Conservation (phyloP, 1,284 basidiomycete species). For the Sanghuangporus weigelae region DNA sequence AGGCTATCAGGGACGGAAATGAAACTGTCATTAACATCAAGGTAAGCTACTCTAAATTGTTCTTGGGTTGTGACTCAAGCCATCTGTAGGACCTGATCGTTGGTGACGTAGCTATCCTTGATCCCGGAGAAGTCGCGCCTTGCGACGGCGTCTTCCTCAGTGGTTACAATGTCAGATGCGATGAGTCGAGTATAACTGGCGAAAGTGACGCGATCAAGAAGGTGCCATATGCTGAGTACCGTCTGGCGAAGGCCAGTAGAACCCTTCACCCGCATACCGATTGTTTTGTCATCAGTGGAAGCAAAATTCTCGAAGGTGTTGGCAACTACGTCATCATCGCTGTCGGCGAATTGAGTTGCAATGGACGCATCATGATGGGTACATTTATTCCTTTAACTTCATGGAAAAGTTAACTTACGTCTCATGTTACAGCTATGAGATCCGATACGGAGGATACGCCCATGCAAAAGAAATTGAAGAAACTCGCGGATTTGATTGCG, state of each 20-base stretch:
- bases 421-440: constrained; percentile 53
- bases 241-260: constrained; percentile 23
- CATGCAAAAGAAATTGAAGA: constrained; percentile 59
- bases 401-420: constrained; percentile 5
- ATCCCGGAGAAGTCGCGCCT: constrained; percentile 93
- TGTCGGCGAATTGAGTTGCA: constrained; percentile 58
- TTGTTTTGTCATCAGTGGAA: constrained; percentile 90
- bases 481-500: constrained; percentile 89
- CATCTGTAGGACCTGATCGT: constrained; percentile 75
- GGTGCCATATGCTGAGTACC: constrained; percentile 72
- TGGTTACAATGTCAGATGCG: constrained; percentile 95
- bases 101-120: constrained; percentile 86
- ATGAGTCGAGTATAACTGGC: constrained; percentile 94
- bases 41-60: constrained; percentile 28
- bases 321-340: constrained; percentile 84
- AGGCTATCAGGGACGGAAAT: constrained; percentile 80
- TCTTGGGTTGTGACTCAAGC: neutral
- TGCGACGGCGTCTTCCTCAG: constrained; percentile 92
- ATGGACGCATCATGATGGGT: constrained; percentile 86
- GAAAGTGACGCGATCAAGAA: constrained; percentile 96
- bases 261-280: constrained; percentile 56
- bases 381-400: constrained; percentile 25
- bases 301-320: constrained; percentile 92
- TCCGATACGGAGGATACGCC: constrained; percentile 85
- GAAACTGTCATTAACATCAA: constrained; percentile 73